phyloP scores from a whole-genome alignment of 1,284 basidiomycete species.

The Hymenochaete sp. region DNA sequence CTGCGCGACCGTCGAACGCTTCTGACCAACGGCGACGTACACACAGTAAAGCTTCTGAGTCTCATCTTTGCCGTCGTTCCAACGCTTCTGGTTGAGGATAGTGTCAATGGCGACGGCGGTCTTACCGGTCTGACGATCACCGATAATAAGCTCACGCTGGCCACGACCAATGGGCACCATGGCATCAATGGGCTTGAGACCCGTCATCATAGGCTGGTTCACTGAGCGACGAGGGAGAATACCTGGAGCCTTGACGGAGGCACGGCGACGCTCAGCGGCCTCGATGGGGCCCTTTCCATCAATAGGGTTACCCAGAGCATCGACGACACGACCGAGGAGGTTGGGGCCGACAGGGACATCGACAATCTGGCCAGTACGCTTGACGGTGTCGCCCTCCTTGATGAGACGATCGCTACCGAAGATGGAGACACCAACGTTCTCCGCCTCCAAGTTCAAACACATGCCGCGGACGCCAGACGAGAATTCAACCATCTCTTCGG shows the following conservation, averaged over 20 bases:
- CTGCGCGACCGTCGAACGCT: slow-evolving; percentile 98
- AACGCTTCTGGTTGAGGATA: slow-evolving; percentile 99
- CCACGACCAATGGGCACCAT: slow-evolving; percentile 99
- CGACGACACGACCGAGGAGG: slow-evolving; percentile 96
- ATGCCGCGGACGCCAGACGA: slow-evolving; percentile 97
- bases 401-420: slow-evolving; percentile 99
- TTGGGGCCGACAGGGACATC: slow-evolving; percentile 96
- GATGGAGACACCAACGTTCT: slow-evolving; percentile 99
- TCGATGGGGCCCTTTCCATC: slow-evolving; percentile 98
- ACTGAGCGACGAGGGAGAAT: slow-evolving; percentile 98
- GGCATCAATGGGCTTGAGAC: slow-evolving; percentile 99
- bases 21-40: slow-evolving; percentile 98
- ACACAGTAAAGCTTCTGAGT: slow-evolving; percentile 99
- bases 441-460: slow-evolving; percentile 99
- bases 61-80: slow-evolving; percentile 97
- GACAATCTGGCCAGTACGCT: slow-evolving; percentile 99
- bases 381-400: slow-evolving; percentile 99
- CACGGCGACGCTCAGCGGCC: slow-evolving; percentile 87
- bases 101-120: slow-evolving; percentile 98
- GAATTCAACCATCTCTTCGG: slow-evolving; percentile 99
- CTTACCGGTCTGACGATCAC: slow-evolving; percentile 99
- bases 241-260: slow-evolving; percentile 97
- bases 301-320: slow-evolving; percentile 98
- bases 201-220: slow-evolving; percentile 99
- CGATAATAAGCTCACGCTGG: slow-evolving; percentile 99